These are phyloP conservation scores for Trichoderma breve DNA, from an alignment of 2,329 filamentous ascomycete species.

Conservation along the genomic window DNA sequence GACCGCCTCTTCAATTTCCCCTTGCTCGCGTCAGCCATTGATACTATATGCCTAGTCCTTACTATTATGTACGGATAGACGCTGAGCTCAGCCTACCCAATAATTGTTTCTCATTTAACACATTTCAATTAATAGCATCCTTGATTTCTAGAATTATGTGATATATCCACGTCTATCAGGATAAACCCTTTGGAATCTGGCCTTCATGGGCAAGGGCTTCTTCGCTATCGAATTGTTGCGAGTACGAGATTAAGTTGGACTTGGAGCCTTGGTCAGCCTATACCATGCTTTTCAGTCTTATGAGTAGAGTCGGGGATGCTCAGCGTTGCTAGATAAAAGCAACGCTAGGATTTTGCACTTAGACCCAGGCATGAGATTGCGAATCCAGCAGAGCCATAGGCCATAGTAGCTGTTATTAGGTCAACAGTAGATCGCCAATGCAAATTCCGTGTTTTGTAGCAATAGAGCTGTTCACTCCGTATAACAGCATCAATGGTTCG, in stretches of 20 bases:
- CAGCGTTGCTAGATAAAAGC: background rate
- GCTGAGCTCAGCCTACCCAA: background rate
- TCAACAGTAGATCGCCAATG: background rate
- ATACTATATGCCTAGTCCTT: background rate
- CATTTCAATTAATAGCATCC: background rate
- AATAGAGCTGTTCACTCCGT: background rate
- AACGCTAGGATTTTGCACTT: background rate
- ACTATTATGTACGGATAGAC: background rate
- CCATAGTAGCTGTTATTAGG: too few species aligned
- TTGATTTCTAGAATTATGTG: background rate
- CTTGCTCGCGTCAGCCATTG: background rate
- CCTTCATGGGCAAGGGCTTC: background rate
- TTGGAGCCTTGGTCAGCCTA: background rate
- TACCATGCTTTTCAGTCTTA: background rate
- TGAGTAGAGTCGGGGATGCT: background rate
- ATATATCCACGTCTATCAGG: background rate
- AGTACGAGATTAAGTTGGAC: background rate
- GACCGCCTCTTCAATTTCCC: background rate
- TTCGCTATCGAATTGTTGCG: background rate
- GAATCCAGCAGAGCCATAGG: too few species aligned
- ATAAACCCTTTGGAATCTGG: background rate
- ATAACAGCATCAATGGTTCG: background rate
- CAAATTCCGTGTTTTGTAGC: background rate
- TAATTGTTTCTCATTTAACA: background rate
- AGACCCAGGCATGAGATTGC: background rate